Percentiles rank a stretch among this genome's conserved stretches.
These are phyloP conservation scores for Alopecurus myosuroides DNA, from an alignment of 176 grass and related monocot genomes.

Conservation along the genomic window DNA sequence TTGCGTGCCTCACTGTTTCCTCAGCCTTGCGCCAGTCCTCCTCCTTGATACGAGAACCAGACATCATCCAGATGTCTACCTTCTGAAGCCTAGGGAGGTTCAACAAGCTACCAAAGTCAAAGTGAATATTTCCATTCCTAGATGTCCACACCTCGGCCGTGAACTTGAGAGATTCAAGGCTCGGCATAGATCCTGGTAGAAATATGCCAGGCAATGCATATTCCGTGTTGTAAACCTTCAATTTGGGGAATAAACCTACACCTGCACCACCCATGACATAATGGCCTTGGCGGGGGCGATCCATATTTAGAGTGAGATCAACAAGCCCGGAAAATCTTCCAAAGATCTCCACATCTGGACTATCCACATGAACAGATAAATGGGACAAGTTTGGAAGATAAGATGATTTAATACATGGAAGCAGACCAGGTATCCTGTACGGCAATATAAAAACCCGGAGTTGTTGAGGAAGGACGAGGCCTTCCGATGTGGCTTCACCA, in stretches of 20 bases:
- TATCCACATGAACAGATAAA: neutral
- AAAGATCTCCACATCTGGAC: neutral
- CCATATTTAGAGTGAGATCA: neutral
- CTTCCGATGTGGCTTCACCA: neutral
- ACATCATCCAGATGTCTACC: rapidly evolving
- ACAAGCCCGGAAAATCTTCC: neutral
- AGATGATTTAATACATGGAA: neutral
- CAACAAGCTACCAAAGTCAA: neutral
- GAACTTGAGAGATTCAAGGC: neutral
- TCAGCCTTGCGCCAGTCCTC: neutral
- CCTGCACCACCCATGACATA: neutral
- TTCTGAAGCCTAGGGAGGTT: neutral
- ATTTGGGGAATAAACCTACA: neutral
- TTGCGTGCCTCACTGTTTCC: neutral
- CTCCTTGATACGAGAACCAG: rapidly evolving
- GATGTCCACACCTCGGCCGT: neutral
- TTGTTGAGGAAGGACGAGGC: neutral
- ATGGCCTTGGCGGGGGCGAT: too few species aligned
- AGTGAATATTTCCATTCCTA: neutral
- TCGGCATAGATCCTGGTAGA: neutral
- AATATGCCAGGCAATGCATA: neutral
- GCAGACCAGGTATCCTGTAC: neutral
- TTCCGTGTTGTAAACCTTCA: neutral
- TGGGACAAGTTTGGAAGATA: neutral
- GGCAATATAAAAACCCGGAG: neutral